phyloP scores from a whole-genome alignment of 441 rosid species.

The Erodium texanum region DNA sequence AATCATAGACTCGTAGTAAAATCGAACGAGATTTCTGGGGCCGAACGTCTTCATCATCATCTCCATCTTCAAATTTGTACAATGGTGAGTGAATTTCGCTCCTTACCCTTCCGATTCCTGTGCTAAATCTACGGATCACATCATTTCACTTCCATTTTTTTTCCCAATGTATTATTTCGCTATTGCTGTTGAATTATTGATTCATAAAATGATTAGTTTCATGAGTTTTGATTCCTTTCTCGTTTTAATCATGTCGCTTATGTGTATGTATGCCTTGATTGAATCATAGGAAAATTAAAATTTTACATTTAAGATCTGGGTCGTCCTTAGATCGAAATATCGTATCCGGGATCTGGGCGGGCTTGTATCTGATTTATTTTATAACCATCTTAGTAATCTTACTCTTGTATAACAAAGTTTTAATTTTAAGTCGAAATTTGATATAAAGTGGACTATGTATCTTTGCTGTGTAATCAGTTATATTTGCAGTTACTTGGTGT shows the following conservation, averaged over 20 bases:
- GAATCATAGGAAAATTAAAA: background rate
- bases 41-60: background rate
- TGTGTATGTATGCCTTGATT: background rate
- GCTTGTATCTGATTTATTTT: background rate
- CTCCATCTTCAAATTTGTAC: background rate
- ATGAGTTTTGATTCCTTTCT: background rate
- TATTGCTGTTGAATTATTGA: background rate
- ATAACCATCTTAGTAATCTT: no score
- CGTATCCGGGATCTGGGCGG: background rate
- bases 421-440: background rate
- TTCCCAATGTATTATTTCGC: background rate
- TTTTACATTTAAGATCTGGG: background rate
- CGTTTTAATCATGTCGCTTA: background rate
- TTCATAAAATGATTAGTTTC: background rate
- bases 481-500: background rate
- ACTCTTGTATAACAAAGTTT: background rate
- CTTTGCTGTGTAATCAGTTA: background rate
- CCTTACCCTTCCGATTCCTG: background rate
- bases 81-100: background rate
- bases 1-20: background rate
- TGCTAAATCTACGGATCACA: background rate
- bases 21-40: background rate
- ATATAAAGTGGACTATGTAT: background rate
- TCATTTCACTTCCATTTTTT: background rate
- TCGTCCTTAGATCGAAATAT: background rate